Conservation (phyloP, 1,284 basidiomycete genomes). For the Fomitopsis schrenkii region DNA sequence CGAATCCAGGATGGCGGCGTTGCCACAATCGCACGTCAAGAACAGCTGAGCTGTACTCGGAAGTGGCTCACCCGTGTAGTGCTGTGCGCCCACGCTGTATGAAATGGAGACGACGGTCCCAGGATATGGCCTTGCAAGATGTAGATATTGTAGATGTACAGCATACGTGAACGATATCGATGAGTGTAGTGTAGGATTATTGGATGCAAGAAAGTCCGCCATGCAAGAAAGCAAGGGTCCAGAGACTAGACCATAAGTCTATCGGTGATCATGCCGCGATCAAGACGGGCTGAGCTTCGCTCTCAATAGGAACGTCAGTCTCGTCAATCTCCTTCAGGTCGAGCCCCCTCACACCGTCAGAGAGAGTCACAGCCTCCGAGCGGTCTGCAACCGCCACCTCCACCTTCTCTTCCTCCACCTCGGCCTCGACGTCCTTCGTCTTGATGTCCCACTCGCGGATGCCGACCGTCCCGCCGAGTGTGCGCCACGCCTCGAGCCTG, state of each 20-base stretch:
- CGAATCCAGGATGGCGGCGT: too few species aligned
- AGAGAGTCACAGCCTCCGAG: background rate
- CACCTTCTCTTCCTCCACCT: background rate
- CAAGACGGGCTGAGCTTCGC: background rate
- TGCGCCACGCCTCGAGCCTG: conserved; percentile 59
- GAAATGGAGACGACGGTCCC: too few species aligned
- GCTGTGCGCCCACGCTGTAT: too few species aligned
- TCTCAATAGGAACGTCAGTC: background rate
- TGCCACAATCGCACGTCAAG: too few species aligned
- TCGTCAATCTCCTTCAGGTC: background rate
- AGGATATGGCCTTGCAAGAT: too few species aligned
- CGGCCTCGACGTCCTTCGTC: conserved; percentile 8
- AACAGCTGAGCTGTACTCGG: too few species aligned
- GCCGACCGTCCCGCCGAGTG: conserved; percentile 61
- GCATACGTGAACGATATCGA: background rate
- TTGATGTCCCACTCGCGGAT: conserved; percentile 73
- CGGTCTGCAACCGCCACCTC: background rate
- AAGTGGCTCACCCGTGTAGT: too few species aligned
- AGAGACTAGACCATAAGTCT: background rate
- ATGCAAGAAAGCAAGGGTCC: background rate
- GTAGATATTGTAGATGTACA: background rate
- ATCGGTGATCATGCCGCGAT: background rate
- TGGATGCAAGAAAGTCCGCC: background rate
- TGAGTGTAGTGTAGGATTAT: background rate
- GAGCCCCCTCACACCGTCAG: background rate